phyloP scores from a whole-genome alignment of 768 basidiomycete genomes.

The Termitomyces sp. region DNA sequence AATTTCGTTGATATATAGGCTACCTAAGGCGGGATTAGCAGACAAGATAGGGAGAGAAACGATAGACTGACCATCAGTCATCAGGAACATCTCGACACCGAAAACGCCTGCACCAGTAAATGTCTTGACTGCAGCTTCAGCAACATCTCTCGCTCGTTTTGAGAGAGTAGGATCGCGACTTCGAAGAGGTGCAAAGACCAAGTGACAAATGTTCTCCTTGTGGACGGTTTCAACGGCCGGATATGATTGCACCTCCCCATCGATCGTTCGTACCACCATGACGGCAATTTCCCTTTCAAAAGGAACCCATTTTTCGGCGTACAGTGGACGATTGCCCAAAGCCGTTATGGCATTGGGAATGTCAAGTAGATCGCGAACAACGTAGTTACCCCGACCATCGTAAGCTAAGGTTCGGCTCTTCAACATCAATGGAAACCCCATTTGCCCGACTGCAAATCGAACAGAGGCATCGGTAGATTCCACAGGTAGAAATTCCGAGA shows the following conservation, averaged over 20 bases:
- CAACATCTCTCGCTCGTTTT: slow-evolving; percentile 60
- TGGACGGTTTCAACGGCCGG: slow-evolving; percentile 95
- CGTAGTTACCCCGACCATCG: slow-evolving; percentile 92
- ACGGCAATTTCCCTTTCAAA: slow-evolving; percentile 91
- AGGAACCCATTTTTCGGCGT: slow-evolving; percentile 92
- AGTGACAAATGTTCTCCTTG: slow-evolving; percentile 88
- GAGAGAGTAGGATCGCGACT: slow-evolving; percentile 49
- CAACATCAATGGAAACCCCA: slow-evolving; percentile 92
- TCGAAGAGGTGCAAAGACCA: slow-evolving; percentile 87
- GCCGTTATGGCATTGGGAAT: slow-evolving; percentile 44
- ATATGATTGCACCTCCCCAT: slow-evolving; percentile 76
- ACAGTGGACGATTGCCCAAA: slow-evolving; percentile 69
- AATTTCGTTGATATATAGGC: slow-evolving; percentile 89
- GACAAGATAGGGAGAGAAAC: background rate
- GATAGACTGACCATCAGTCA: slow-evolving; percentile 65
- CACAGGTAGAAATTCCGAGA: slow-evolving; percentile 57
- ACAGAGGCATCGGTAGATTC: slow-evolving; percentile 50
- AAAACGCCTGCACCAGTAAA: slow-evolving; percentile 91
- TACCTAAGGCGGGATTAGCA: slow-evolving; percentile 37
- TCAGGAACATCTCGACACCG: slow-evolving; percentile 97
- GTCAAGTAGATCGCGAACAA: slow-evolving; percentile 51
- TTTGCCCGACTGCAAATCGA: slow-evolving; percentile 40
- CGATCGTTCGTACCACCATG: slow-evolving; percentile 84
- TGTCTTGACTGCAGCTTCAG: slow-evolving; percentile 74
- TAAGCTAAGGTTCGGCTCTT: slow-evolving; percentile 93